Evolutionary conservation across 2,329 filamentous ascomycete genomes (phyloP), one percentile per base, ranked within the genome.

Genomic region (Diplodia mutila): DNA sequence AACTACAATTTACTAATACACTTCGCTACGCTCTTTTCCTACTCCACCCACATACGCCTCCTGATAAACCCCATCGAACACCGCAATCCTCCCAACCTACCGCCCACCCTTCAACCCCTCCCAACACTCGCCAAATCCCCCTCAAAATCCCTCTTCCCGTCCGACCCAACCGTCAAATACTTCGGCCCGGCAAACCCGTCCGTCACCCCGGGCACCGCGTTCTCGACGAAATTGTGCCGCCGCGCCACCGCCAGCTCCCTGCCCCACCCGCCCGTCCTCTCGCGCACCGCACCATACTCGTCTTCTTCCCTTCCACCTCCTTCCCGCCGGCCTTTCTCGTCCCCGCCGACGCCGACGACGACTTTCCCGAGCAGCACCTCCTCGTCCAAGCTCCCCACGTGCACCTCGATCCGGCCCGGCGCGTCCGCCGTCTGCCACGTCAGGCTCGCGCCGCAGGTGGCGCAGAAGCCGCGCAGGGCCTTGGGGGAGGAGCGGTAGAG

Each of bases 351-450:
- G n/a, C n/a, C n/a, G n/a, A n/a, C n/a, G n/a, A n/a, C 71, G 27
- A 68, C 53, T 67, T 70, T 68, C 39, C 73, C 74, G 49, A 69
- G 66, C 34, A 75, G 65, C 6, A 73, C 71, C 18, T 75, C 73
- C 61, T 75, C 74, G 53, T 75, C 74, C 42, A 75, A 65, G 16
- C 70, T 70, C 7, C 74, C 74, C 11, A 74, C 66, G 49, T 73
- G 73, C 59, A 75, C 72, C 64, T 74, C 70, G 18, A 71, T 68
- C 4, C 69, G 7, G 9, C 69, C 69, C 3, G 68, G 64, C 37
- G 65, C 61, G 8, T 67, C 52, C 6, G 64, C 52, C 59, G 72
- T 68, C 12, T 69, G 65, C 66, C 73, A 75, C 2, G 72, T 69
- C 49, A 75, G 61, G 18, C 69, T 49, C 55, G 71, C 71, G 32